Percentiles rank a stretch among this genome's conserved stretches.
phyloP scores from a whole-genome alignment of 768 basidiomycete species.

The Naganishia vishniacii region DNA sequence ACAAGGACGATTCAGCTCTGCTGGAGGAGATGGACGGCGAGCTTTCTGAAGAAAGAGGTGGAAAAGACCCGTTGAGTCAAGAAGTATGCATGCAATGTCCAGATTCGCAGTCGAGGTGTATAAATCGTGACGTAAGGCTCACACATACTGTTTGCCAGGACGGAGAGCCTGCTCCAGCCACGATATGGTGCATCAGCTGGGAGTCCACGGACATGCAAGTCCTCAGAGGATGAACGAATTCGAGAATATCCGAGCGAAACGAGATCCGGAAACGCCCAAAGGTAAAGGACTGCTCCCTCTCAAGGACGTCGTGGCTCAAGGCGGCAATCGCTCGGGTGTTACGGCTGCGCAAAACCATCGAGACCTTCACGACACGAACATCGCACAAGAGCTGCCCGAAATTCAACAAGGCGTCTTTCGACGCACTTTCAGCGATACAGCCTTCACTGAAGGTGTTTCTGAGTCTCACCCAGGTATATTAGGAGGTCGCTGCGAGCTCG shows the following conservation, averaged over 20 bases:
- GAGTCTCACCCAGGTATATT: neutral
- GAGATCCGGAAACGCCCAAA: neutral
- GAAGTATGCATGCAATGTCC: too few species aligned
- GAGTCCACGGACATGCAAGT: neutral
- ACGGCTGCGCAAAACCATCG: neutral
- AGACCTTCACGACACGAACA: neutral
- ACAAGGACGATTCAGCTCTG: too few species aligned
- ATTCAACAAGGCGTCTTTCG: neutral
- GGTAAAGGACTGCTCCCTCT: neutral
- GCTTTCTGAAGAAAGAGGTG: too few species aligned
- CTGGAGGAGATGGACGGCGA: too few species aligned
- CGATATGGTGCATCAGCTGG: constrained; percentile 3
- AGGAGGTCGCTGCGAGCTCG: neutral
- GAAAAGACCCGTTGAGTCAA: too few species aligned
- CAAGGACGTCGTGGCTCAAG: neutral
- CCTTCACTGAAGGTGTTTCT: neutral
- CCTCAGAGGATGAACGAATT: neutral
- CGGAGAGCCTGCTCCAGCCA: neutral
- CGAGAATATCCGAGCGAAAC: neutral
- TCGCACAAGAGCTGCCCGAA: neutral
- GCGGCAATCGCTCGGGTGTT: neutral
- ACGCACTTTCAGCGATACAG: neutral
- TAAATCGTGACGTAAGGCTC: too few species aligned
- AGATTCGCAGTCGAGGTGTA: too few species aligned
- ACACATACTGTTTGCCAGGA: too few species aligned